These are phyloP conservation scores for Suillus hirtellus DNA, from an alignment of 768 basidiomycete species.

Conservation along the genomic window DNA sequence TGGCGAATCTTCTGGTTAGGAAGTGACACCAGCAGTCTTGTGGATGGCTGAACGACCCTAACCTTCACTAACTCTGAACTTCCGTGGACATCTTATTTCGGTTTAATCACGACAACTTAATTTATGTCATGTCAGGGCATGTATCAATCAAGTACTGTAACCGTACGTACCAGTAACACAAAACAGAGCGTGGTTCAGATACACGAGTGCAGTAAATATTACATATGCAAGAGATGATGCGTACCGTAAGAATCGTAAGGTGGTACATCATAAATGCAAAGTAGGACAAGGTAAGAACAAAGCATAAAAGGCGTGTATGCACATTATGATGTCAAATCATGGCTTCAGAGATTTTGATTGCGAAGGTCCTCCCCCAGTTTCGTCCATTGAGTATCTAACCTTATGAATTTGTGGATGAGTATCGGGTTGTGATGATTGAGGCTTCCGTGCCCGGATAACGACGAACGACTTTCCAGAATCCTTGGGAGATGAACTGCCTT, in stretches of 20 bases:
- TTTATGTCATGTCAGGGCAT: neutral
- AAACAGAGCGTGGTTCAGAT: slow-evolving; percentile 18
- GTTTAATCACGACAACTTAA: slow-evolving; percentile 3
- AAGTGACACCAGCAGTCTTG: slow-evolving; percentile 40
- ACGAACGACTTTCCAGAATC: slow-evolving; percentile 61
- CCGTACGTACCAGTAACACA: neutral
- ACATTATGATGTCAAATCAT: slow-evolving; percentile 13
- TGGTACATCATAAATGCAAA: slow-evolving; percentile 21
- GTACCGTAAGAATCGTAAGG: slow-evolving; percentile 27
- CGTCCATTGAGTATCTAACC: slow-evolving; percentile 32
- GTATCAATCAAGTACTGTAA: slow-evolving; percentile 1
- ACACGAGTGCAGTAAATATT: slow-evolving; percentile 25
- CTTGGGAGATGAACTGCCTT: slow-evolving; percentile 32
- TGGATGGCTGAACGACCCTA: slow-evolving; percentile 24
- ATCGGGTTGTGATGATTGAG: slow-evolving; percentile 36
- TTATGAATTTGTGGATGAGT: slow-evolving; percentile 20
- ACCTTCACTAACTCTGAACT: neutral
- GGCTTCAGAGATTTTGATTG: slow-evolving; percentile 7
- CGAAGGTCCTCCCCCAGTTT: slow-evolving; percentile 23
- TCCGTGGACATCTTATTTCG: slow-evolving; percentile 2
- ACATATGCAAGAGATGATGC: slow-evolving; percentile 27
- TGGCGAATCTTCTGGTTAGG: slow-evolving; percentile 86
- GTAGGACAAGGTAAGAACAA: slow-evolving; percentile 15
- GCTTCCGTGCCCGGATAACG: slow-evolving; percentile 60
- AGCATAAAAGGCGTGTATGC: slow-evolving; percentile 13